Conservation (phyloP, 257 asterid genomes). For the Nicotiana attenuata region DNA sequence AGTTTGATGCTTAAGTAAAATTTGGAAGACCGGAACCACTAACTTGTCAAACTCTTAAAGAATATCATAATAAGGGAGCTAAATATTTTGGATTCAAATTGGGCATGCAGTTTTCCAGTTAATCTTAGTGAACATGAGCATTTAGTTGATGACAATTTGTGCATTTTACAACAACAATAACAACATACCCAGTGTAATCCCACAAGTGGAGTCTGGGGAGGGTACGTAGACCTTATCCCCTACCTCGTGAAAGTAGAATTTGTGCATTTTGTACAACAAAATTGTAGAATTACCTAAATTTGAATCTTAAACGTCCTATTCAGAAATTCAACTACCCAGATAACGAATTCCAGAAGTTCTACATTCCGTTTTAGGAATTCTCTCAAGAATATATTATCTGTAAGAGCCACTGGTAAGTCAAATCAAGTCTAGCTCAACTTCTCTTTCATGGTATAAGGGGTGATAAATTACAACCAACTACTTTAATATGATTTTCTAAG, state of each 20-base stretch:
- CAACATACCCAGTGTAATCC: too few relatives aligned
- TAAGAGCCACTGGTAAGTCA: slow-evolving; percentile 6
- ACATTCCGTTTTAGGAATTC: background rate
- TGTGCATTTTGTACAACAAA: background rate
- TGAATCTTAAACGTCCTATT: background rate
- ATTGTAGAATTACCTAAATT: background rate
- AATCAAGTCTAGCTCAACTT: background rate
- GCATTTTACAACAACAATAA: background rate
- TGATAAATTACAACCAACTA: slow-evolving; percentile 1
- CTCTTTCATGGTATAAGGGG: background rate
- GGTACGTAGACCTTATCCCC: too few relatives aligned
- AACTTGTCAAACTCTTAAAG: background rate
- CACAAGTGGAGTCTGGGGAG: too few relatives aligned
- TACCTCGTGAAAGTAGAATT: background rate
- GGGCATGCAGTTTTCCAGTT: background rate
- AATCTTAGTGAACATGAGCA: background rate
- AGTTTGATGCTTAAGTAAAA: background rate
- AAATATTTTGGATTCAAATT: background rate
- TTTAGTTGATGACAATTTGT: background rate
- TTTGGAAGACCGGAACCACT: slow-evolving; percentile 1
- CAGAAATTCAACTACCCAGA: background rate
- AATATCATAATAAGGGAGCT: background rate
- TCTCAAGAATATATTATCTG: background rate
- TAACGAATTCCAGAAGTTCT: background rate
- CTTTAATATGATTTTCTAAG: background rate